Base-by-base conservation (phyloP, 192 early-diverging fungal genomes). In the Oehlia diaphana region DNA sequence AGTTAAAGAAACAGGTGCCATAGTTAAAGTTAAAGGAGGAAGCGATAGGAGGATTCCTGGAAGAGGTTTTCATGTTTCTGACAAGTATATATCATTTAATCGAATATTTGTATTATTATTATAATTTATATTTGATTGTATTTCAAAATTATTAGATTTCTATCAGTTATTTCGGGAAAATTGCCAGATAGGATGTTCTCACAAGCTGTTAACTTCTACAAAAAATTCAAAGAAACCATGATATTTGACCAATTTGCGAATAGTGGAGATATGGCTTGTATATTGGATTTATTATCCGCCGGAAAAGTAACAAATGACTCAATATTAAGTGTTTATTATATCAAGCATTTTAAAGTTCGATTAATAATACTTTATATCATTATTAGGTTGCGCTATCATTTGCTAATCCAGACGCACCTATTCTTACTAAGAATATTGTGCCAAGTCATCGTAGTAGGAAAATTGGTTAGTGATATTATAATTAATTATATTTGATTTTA, bases 181-280 rank as follows among this genome's bases (percentile, higher is more conserved):
- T 78, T 81, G 62, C 80, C 80, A 21, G 72, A 81, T 53, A 33
- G 80, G 19, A n/a, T 81, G 13, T 81, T 81, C 72, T 64, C 74
- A 23, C 80, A 81, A 61, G 80, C 80, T 21, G 44, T 61, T 35
- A 33, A 23, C 7, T 81, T 58, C 33, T 28, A 69, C n/a, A 68
- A 78, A 21, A 47, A 68, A n/a, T 69, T 68, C 7, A 77, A 58
- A 23, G 21, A 69, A 0, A 4, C 14, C 1, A 42, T n/a, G 5
- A 23, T 37, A 62, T 81, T 81, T 77, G 80, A 79, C 8, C 53
- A 35, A 53, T 77, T 81, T 81, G 31, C 72, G 16, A 76, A 70
- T 47, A 81, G 74, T 47, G 80, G 80, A 44, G 63, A 50, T 8
- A 77, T 81, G 75, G 80, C 80, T 37, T 81, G 80, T 81, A 23